Conservation (phyloP, 2,329 filamentous ascomycete genomes). For the Fusarium sp. region DNA sequence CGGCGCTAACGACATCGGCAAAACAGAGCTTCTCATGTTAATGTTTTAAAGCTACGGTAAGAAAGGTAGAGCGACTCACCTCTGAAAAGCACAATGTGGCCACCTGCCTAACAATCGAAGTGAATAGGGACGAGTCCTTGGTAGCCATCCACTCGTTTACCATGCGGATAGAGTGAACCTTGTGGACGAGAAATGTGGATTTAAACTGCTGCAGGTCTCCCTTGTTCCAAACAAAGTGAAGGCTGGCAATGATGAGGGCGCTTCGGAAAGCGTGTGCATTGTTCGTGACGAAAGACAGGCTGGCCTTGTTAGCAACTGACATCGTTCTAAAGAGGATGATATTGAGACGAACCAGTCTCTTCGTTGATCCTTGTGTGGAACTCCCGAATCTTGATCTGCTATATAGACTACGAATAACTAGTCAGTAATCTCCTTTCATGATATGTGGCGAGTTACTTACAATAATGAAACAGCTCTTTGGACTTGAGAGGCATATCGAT, state of each 20-base stretch:
- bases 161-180: background rate
- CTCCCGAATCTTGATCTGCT: background rate
- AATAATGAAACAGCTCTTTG: background rate
- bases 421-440: background rate
- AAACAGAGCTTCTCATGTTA: background rate
- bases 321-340: background rate
- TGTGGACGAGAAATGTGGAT: background rate
- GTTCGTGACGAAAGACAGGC: background rate
- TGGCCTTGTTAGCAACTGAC: background rate
- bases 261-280: background rate
- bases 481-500: slow-evolving; percentile 1
- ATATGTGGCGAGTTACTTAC: background rate
- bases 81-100: background rate
- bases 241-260: background rate
- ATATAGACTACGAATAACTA: background rate
- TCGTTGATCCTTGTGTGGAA: background rate
- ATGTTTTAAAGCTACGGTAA: background rate
- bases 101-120: background rate
- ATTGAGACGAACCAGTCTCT: background rate
- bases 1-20: background rate
- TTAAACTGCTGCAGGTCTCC: background rate
- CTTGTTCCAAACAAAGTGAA: background rate
- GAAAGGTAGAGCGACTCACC: background rate
- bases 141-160: background rate
- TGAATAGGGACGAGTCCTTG: background rate